A percentile compares a stretch with the other conserved stretches of the same genome.
These are phyloP conservation scores for Colletotrichum tropicicola DNA, from an alignment of 2,329 filamentous ascomycete species.

Conservation along the genomic window DNA sequence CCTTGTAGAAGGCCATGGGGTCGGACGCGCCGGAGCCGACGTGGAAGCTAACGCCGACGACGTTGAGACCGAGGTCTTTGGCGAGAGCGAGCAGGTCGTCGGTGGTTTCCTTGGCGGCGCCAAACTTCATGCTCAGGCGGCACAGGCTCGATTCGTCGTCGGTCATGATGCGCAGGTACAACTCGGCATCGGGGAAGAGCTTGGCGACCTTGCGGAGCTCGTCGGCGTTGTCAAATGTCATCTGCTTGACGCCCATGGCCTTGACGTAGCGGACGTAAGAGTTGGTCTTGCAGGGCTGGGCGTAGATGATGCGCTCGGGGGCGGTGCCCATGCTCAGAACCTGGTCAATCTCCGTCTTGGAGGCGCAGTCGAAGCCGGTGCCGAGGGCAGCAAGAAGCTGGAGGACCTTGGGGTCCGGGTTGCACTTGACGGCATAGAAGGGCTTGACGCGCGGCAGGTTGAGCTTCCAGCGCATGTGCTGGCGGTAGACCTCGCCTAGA, in stretches of 20 bases:
- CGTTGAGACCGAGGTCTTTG: slow-evolving; percentile 83
- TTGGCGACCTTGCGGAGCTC: slow-evolving; percentile 98
- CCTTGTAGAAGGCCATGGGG: slow-evolving; percentile 89
- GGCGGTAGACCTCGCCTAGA: slow-evolving; percentile 97
- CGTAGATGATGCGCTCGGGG: slow-evolving; percentile 95
- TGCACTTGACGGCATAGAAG: slow-evolving; percentile 99
- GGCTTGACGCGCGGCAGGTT: slow-evolving; percentile 92
- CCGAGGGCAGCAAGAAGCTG: slow-evolving; percentile 88
- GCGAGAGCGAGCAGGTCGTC: slow-evolving; percentile 81
- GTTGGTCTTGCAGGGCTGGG: slow-evolving; percentile 99
- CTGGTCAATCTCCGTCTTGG: slow-evolving; percentile 96
- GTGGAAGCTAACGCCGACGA: slow-evolving; percentile 97
- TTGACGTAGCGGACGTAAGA: slow-evolving; percentile 94
- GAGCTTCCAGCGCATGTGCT: slow-evolving; percentile 98
- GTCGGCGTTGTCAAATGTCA: slow-evolving; percentile 99
- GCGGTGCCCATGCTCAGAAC: slow-evolving; percentile 85
- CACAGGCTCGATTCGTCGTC: slow-evolving; percentile 96
- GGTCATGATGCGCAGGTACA: slow-evolving; percentile 93
- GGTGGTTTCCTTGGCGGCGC: slow-evolving; percentile 86
- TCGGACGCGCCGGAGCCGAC: slow-evolving; percentile 97
- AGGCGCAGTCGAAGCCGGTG: slow-evolving; percentile 97
- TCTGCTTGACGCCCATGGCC: slow-evolving; percentile 87
- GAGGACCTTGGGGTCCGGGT: slow-evolving; percentile 90
- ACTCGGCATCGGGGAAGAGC: slow-evolving; percentile 86
- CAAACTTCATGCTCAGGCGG: slow-evolving; percentile 97